A percentile compares a stretch with the other conserved stretches of the same genome.
Conservation (phyloP, 2,329 filamentous ascomycete genomes). For the Botrytis fragariae region DNA sequence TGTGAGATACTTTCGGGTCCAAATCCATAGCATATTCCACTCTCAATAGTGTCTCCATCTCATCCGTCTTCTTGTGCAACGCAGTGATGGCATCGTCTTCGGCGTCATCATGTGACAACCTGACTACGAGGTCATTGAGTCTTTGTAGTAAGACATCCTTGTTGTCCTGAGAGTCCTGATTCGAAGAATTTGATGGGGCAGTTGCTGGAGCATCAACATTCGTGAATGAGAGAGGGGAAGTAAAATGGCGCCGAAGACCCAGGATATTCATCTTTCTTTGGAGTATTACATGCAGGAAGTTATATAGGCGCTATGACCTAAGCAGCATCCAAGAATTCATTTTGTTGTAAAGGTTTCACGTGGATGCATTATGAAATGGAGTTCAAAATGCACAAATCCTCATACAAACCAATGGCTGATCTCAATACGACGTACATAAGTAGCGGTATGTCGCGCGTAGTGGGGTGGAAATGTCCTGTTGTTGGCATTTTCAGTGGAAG, state of each 20-base stretch:
- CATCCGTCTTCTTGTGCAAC: conserved; percentile 41
- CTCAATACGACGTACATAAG: background rate
- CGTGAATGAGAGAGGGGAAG: conserved; percentile 24
- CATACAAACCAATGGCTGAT: conserved; percentile 15
- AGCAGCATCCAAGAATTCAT: conserved; percentile 11
- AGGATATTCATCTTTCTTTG: conserved; percentile 15
- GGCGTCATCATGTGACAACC: conserved; percentile 35
- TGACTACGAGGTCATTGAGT: conserved; percentile 39
- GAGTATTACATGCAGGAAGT: conserved; percentile 16
- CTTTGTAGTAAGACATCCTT: conserved; percentile 39
- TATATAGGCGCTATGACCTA: conserved; percentile 12
- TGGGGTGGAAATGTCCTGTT: conserved; percentile 9
- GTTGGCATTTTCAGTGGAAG: background rate
- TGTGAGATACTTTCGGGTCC: conserved; percentile 9
- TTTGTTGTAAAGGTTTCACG: conserved; percentile 16
- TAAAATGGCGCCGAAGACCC: conserved; percentile 32
- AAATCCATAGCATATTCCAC: conserved; percentile 22
- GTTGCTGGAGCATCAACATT: conserved; percentile 2
- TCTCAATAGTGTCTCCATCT: conserved; percentile 38
- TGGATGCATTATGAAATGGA: conserved; percentile 12
- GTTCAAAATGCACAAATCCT: conserved; percentile 9
- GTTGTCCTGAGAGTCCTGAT: conserved; percentile 34
- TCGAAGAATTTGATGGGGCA: conserved; percentile 2
- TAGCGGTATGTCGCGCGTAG: conserved; percentile 1
- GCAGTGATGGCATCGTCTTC: conserved; percentile 35